A percentile compares a stretch with the other conserved stretches of the same genome.
These are phyloP conservation scores for Linnemannia exigua DNA, from an alignment of 192 early-diverging fungal species.

Conservation along the genomic window DNA sequence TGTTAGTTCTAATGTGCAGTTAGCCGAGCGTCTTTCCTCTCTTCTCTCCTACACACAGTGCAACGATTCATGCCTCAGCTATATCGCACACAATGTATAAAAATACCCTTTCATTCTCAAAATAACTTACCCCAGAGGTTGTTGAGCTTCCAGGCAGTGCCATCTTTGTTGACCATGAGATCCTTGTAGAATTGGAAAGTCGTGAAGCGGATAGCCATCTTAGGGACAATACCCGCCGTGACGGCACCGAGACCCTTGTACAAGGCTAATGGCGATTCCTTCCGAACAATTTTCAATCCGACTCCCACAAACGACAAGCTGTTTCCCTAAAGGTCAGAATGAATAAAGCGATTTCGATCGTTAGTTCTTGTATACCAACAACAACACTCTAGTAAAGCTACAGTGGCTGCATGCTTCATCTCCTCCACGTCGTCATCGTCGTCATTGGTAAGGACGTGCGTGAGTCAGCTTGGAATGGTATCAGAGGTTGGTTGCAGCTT, in stretches of 20 bases:
- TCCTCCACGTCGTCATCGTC: neutral
- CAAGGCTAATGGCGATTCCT: constrained; percentile 89
- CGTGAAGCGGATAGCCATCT: constrained; percentile 99
- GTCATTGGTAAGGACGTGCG: neutral
- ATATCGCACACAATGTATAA: neutral
- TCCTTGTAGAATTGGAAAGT: constrained; percentile 96
- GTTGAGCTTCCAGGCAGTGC: constrained; percentile 81
- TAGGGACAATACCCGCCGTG: constrained; percentile 96
- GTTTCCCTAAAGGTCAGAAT: constrained; percentile 36
- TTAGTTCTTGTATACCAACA: neutral
- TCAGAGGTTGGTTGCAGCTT: neutral
- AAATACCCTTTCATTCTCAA: neutral
- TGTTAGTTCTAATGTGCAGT: neutral
- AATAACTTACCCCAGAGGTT: constrained; percentile 45
- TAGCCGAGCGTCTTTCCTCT: neutral
- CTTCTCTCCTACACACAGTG: neutral
- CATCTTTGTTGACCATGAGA: constrained; percentile 72
- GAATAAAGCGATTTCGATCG: neutral
- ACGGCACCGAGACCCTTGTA: constrained; percentile 99
- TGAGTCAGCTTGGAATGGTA: neutral
- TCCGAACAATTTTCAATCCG: constrained; percentile 86
- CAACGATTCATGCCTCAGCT: neutral
- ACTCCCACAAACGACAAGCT: constrained; percentile 80
- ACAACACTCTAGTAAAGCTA: neutral
- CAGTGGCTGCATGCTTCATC: neutral